These are phyloP conservation scores for Stephania yunnanensis DNA, from an alignment of 164 flowering plant genomes.

Conservation along the genomic window DNA sequence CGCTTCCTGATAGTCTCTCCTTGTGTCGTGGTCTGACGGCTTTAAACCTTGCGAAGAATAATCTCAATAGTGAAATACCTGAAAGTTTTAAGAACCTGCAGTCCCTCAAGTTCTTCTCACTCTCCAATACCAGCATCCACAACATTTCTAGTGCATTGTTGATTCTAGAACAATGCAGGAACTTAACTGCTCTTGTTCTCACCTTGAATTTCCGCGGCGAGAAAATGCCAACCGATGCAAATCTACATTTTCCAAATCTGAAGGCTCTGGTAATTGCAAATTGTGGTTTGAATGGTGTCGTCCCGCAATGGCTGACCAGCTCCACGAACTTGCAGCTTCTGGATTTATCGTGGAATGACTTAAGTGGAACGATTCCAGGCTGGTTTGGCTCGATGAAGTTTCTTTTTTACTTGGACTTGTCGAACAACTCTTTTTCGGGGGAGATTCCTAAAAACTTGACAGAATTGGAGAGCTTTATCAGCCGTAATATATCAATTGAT, in stretches of 20 bases:
- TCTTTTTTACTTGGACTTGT: constrained; percentile 62
- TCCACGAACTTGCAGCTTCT: constrained; percentile 36
- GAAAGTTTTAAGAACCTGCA: constrained; percentile 44
- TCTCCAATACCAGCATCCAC: constrained; percentile 41
- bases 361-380: constrained; percentile 42
- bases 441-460: constrained; percentile 44
- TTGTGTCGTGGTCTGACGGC: constrained; percentile 31
- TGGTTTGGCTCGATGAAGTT: constrained; percentile 38
- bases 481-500: constrained; percentile 26
- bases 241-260: constrained; percentile 31
- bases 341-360: constrained; percentile 60
- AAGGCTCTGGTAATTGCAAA: constrained; percentile 47
- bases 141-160: constrained; percentile 43
- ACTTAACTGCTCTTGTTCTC: constrained; percentile 47
- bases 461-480: constrained; percentile 30
- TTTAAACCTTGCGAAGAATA: constrained; percentile 56
- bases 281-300: constrained; percentile 41
- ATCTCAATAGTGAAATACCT: constrained; percentile 40
- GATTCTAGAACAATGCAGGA: constrained; percentile 48
- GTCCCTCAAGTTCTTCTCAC: constrained; percentile 40
- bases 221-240: constrained; percentile 37
- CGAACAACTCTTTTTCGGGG: constrained; percentile 46
- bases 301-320: constrained; percentile 50
- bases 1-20: constrained; percentile 45
- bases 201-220: constrained; percentile 47